Evolutionary conservation across 1,284 basidiomycete genomes (phyloP), one percentile per base, ranked within the genome.

Genomic region (Tilletiaria anomala): DNA sequence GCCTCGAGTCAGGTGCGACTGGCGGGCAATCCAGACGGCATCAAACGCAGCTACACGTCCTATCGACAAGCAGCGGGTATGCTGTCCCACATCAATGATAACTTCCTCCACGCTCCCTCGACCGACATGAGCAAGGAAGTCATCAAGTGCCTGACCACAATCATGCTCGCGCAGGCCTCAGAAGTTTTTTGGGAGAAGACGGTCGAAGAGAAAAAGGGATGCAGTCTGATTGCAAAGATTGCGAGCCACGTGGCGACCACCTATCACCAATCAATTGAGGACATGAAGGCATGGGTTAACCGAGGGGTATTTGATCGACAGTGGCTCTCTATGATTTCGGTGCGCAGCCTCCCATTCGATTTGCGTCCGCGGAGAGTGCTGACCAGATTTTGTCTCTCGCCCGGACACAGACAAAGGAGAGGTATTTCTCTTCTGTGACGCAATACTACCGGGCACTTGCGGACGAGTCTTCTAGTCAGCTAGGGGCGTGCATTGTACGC

Each of bases 71-170:
- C 84, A 24, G 86, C 91, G 0, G 93, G 93, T 17, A 93, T 97
- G 86, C 77, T 96, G 58, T 86, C 81, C 8, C 97, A 97, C 67
- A 91, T 99, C 74, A 96, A 96, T 71, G 91, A 97, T 69, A 97
- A 97, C 74, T 97, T 99, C 69, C 72, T 97, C 0, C 93, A 97
- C 62, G 93, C 93, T 0, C 93, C 93, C 0, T 89, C 84, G n/a
- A 93, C 86, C 1, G 93, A 97, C 69, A 76, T 97, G 42, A 83
- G 82, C 64, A 76, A 86, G 20, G 89, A 96, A 44, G 84, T 97
- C 38, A 77, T 97, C 72, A 89, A 91, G 68, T 83, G 91, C 50
- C 73, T 96, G 22, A 80, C 87, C 12, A 78, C 78, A 17, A 58
- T 93, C 51, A 83, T 86, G 66, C 74, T 89, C 14, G 86, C 86